These are phyloP conservation scores for Trametes villosa DNA, from an alignment of 768 basidiomycete genomes.

Conservation along the genomic window DNA sequence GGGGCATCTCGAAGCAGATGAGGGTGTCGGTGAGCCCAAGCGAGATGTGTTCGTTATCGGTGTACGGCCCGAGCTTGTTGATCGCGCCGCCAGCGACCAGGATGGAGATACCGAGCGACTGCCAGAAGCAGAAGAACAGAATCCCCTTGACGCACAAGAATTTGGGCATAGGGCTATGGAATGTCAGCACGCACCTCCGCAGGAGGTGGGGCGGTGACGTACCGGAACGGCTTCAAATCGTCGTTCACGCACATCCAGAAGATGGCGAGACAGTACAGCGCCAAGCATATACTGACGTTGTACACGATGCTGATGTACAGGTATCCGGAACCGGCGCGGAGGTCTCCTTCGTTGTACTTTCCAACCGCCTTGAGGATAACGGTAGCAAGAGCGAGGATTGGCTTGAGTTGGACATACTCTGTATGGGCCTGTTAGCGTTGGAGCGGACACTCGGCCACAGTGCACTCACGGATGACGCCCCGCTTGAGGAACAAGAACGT, in stretches of 20 bases:
- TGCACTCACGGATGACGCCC: constrained; percentile 83
- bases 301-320: constrained; percentile 88
- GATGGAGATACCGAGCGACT: constrained; percentile 82
- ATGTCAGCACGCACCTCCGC: not conserved
- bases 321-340: constrained; percentile 86
- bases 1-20: constrained; percentile 96
- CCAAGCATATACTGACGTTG: constrained; percentile 79
- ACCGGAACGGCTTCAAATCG: constrained; percentile 90
- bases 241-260: constrained; percentile 94
- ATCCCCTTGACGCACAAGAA: constrained; percentile 99
- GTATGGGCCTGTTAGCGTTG: not conserved
- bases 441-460: not conserved
- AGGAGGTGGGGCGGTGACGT: constrained; percentile 29
- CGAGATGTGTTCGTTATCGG: constrained; percentile 86
- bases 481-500: constrained; percentile 93
- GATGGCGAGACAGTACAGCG: constrained; percentile 90
- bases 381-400: constrained; percentile 81
- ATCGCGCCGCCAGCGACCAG: constrained; percentile 85
- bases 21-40: constrained; percentile 88
- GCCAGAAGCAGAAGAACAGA: constrained; percentile 99
- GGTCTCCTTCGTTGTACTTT: constrained; percentile 88
- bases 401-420: constrained; percentile 99
- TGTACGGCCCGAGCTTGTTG: constrained; percentile 82
- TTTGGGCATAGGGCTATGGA: constrained; percentile 83
- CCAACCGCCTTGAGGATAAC: constrained; percentile 85